Evolutionary conservation across 345 rosid genomes (phyloP).

Genomic region (Isatis tinctoria): DNA sequence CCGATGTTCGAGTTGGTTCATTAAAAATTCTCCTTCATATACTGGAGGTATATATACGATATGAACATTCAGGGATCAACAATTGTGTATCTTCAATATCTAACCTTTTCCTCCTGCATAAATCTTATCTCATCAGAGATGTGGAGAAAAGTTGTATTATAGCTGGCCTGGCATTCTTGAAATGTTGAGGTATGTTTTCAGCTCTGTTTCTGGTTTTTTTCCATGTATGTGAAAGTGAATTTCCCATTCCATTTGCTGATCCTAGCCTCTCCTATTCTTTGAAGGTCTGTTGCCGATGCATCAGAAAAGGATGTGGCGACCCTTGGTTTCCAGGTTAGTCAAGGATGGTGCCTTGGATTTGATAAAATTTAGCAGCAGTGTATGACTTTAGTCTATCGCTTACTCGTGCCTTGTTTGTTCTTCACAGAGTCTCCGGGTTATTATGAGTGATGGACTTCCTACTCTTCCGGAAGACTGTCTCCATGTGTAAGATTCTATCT

Average conservation of each 20-base stretch:
- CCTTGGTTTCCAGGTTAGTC: conserved; percentile 91
- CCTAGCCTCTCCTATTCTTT: conserved; percentile 5
- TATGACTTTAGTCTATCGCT: neutral
- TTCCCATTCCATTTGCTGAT: conserved; percentile 12
- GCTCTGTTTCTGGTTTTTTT: neutral
- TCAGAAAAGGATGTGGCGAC: conserved; percentile 88
- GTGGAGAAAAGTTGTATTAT: conserved; percentile 80
- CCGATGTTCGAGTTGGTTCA: conserved; percentile 77
- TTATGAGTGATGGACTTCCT: conserved; percentile 91
- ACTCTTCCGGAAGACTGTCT: conserved; percentile 77
- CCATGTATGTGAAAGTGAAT: neutral
- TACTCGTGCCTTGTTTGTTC: conserved; percentile 23
- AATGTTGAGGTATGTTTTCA: conserved; percentile 66
- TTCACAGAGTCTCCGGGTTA: conserved; percentile 72
- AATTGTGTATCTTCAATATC: conserved; percentile 10
- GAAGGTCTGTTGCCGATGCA: conserved; percentile 92
- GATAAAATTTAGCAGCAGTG: neutral
- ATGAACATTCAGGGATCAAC: conserved; percentile 12
- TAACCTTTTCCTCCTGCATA: conserved; percentile 13
- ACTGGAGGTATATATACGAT: conserved; percentile 62
- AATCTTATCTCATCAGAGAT: conserved; percentile 49
- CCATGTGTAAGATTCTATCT: conserved; percentile 58
- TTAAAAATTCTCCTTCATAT: conserved; percentile 96
- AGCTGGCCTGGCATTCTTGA: conserved; percentile 94
- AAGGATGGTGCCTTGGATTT: conserved; percentile 1